A percentile compares a stretch with the other conserved stretches of the same genome.
Evolutionary conservation across 331 rosid genomes (phyloP).

Genomic region (Acacia concinna): DNA sequence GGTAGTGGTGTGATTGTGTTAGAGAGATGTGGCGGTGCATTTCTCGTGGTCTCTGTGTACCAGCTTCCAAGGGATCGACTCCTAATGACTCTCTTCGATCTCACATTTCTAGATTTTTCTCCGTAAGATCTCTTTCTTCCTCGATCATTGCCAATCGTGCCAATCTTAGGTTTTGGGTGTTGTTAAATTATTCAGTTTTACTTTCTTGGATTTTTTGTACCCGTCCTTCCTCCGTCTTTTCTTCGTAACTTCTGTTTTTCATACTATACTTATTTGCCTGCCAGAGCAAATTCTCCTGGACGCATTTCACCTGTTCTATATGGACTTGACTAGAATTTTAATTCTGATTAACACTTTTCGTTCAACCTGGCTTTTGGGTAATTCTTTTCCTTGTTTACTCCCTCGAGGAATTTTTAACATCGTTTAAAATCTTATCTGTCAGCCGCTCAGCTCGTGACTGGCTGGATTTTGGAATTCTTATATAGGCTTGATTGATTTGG

Average conservation of each 20-base stretch:
- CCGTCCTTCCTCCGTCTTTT: not conserved
- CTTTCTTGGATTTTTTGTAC: conserved; percentile 14
- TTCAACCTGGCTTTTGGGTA: not conserved
- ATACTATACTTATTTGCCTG: not conserved
- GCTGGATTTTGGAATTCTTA: not conserved
- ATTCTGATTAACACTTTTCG: not conserved
- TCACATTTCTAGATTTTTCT: conserved; percentile 72
- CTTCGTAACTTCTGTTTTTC: not conserved
- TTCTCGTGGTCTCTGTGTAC: conserved; percentile 68
- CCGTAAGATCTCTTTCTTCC: conserved; percentile 44
- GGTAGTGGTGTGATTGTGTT: not conserved
- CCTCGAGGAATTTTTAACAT: not conserved
- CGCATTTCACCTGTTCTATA: not conserved
- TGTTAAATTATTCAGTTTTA: not conserved
- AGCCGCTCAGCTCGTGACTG: not conserved
- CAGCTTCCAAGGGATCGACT: conserved; percentile 54
- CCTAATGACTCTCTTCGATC: conserved; percentile 56
- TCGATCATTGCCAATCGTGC: not conserved
- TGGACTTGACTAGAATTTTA: conserved; percentile 10
- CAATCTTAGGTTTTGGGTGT: conserved; percentile 5
- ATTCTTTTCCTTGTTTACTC: not conserved
- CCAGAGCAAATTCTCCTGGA: not conserved
- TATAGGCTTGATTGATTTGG: not conserved
- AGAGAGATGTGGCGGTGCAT: conserved; percentile 91
- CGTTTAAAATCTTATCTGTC: not conserved